Evolutionary conservation across 345 rosid species (phyloP).

Genomic region (Eutrema heterophyllum): DNA sequence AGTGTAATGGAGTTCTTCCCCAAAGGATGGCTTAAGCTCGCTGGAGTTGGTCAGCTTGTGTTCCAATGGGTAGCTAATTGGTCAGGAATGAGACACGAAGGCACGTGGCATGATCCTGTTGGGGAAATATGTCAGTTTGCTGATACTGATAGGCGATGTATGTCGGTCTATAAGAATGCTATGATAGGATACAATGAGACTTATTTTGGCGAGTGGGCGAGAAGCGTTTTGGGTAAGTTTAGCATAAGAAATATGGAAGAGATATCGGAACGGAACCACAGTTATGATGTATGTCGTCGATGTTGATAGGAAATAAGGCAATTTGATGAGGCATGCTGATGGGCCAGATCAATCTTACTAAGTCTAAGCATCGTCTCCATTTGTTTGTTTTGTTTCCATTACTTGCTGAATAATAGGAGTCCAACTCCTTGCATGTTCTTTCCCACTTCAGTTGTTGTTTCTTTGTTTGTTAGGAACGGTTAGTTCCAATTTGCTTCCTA

Average conservation of each 20-base stretch:
- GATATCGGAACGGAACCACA: not conserved
- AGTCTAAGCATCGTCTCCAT: too few species aligned
- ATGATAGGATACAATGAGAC: conserved; percentile 53
- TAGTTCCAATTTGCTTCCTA: too few species aligned
- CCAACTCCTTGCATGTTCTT: too few species aligned
- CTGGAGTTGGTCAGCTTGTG: conserved; percentile 76
- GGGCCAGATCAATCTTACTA: too few species aligned
- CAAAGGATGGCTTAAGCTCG: conserved; percentile 67
- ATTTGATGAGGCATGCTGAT: not conserved
- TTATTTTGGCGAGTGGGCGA: conserved; percentile 49
- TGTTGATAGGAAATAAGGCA: not conserved
- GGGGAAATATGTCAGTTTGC: conserved; percentile 55
- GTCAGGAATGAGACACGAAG: conserved; percentile 74
- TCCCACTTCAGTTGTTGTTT: too few species aligned
- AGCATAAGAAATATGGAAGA: conserved; percentile 29
- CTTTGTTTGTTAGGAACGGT: too few species aligned
- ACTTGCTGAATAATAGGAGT: too few species aligned
- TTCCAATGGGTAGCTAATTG: conserved; percentile 69
- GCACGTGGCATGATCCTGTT: conserved; percentile 67
- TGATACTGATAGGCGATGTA: conserved; percentile 59
- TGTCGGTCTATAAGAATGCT: conserved; percentile 58
- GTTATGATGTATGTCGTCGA: not conserved
- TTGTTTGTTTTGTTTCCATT: too few species aligned
- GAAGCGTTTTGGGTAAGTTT: conserved; percentile 40
- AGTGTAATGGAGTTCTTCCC: conserved; percentile 78